Percentiles rank a stretch among this genome's conserved stretches.
phyloP scores from a whole-genome alignment of 768 basidiomycete genomes.

The Lactarius hatsudake region DNA sequence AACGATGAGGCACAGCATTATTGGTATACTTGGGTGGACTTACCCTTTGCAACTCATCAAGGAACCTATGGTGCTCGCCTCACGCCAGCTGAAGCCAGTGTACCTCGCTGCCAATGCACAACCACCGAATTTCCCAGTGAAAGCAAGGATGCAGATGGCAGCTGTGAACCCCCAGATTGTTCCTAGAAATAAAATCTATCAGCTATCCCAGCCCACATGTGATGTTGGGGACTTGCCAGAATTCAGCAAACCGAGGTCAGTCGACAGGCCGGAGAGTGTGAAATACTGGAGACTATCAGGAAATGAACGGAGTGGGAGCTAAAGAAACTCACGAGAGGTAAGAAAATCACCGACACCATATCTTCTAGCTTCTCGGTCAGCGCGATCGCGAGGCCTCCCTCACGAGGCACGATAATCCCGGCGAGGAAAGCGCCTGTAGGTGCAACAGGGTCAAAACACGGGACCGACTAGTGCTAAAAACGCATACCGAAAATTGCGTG shows the following conservation, averaged over 20 bases:
- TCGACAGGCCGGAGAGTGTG: slow-evolving; percentile 85
- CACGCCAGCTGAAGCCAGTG: slow-evolving; percentile 74
- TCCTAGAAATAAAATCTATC: slow-evolving; percentile 37
- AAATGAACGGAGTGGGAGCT: slow-evolving; percentile 2
- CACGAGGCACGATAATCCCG: slow-evolving; percentile 80
- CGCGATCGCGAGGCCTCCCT: slow-evolving; percentile 80
- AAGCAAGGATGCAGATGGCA: slow-evolving; percentile 75
- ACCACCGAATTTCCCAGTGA: slow-evolving; percentile 85
- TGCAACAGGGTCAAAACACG: not conserved
- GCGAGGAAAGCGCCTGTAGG: slow-evolving; percentile 71
- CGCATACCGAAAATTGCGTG: slow-evolving; percentile 81
- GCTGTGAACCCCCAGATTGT: slow-evolving; percentile 88
- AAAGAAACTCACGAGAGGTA: slow-evolving; percentile 63
- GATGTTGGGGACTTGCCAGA: slow-evolving; percentile 45
- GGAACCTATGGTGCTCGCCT: slow-evolving; percentile 79
- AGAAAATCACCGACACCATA: slow-evolving; percentile 84
- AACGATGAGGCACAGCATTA: not conserved
- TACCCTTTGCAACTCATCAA: slow-evolving; percentile 97
- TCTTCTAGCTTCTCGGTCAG: slow-evolving; percentile 98
- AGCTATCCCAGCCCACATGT: not conserved
- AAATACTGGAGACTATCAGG: slow-evolving; percentile 63
- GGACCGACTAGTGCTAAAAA: not conserved
- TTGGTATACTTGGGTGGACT: slow-evolving; percentile 17
- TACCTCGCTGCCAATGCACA: slow-evolving; percentile 68
- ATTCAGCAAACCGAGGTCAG: slow-evolving; percentile 81